Conservation (phyloP, 179 eudicot species). For the Spinacia oleracea region DNA sequence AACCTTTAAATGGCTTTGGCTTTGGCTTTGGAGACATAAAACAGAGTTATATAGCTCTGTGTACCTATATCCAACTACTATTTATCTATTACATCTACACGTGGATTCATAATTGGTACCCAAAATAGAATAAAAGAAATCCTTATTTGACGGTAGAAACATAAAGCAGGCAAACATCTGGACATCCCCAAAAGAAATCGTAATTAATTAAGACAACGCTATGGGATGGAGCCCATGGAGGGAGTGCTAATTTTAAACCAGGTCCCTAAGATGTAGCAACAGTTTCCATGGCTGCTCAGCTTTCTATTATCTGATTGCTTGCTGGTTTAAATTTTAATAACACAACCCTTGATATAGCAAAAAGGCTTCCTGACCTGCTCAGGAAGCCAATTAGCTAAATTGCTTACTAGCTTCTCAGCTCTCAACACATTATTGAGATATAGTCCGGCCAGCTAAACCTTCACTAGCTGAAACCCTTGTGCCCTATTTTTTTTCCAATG, state of each 20-base stretch:
- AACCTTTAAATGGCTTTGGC: too few species aligned
- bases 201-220: not conserved
- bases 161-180: not conserved
- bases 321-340: not conserved
- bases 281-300: not conserved
- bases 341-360: too few species aligned
- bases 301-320: not conserved
- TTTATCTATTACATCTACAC: not conserved
- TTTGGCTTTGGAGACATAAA: not conserved
- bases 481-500: not conserved
- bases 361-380: not conserved
- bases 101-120: not conserved
- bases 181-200: not conserved
- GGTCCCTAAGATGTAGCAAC: not conserved
- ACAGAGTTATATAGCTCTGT: not conserved
- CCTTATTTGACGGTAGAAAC: too few species aligned
- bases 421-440: not conserved
- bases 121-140: not conserved
- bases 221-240: not conserved
- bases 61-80: not conserved
- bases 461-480: not conserved
- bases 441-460: not conserved
- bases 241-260: not conserved
- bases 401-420: not conserved
- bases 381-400: not conserved